Base-by-base conservation (phyloP, 148 eudicot genomes). In the Rheum nobile region DNA sequence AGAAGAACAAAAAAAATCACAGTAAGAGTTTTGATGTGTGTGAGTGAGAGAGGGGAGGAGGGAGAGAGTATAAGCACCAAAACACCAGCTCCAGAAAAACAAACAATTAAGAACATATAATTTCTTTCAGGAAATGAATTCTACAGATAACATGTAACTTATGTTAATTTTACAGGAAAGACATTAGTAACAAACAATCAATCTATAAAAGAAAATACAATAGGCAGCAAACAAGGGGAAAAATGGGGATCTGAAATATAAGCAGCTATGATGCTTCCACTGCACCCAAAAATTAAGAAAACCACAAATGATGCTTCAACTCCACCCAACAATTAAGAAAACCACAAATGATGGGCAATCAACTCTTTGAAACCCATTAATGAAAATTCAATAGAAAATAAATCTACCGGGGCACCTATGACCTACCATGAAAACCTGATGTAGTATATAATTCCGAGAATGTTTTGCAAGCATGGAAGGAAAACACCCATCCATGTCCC, bases 401-500 rank as follows among this genome's bases (percentile, higher is more conserved):
- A 55, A n/a, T n/a, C 28, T 22, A 55, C 31, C 29, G 8, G 8
- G 50, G 63, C 12, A 24, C 3, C 31, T n/a, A n/a, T n/a, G n/a
- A 74, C 31, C 22, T 92, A 92, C 99, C 99, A 96, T 42, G 97
- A 83, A 83, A 96, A 96, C 68, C 99, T 88, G 76, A 96, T 96
- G 74, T 86, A 96, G 80, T 96, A 96, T 82, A 96, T 96, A 72
- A 92, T 96, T 52, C 99, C 99, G 84, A 96, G 77, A 71, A 96
- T 96, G 81, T 90, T 96, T 77, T 96, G 99, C 85, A 96, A 79
- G 80, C 99, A 96, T 39, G 99, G 99, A 75, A 96, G 80, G 75
- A 96, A 96, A 54, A 96, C 99, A 59, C 99, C 99, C 97, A 92
- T 92, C 89, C 87, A 77, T 65, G 99, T 96, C 72, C 99, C 99